Evolutionary conservation across 768 basidiomycete species (phyloP).

Genomic region (Rhodotorula babjevae): DNA sequence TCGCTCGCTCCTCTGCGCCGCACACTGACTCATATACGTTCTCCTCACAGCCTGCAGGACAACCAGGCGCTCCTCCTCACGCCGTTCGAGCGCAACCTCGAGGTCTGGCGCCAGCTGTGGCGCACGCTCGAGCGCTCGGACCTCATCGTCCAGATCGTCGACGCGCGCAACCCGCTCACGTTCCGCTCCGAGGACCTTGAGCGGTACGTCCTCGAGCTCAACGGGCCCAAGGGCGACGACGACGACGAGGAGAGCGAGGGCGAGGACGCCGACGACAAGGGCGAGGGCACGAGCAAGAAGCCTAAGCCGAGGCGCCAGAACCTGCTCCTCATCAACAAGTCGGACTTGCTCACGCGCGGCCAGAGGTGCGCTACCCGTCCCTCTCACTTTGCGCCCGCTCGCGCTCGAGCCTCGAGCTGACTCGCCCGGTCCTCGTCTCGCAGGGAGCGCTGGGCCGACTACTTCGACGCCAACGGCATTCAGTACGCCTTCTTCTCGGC

Average conservation of each 20-base stretch:
- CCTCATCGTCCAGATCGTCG: slow-evolving; percentile 89
- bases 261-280: slow-evolving; percentile 51
- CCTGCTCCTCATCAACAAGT: slow-evolving; percentile 88
- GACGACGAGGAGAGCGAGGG: slow-evolving; percentile 55
- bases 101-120: slow-evolving; percentile 99
- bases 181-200: slow-evolving; percentile 92
- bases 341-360: slow-evolving; percentile 77
- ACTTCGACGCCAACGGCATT: slow-evolving; percentile 70
- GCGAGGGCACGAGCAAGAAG: slow-evolving; percentile 62
- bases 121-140: slow-evolving; percentile 91
- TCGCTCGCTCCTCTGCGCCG: background rate
- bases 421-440: background rate
- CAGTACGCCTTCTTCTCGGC: slow-evolving; percentile 92
- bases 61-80: slow-evolving; percentile 80
- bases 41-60: slow-evolving; percentile 67
- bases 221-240: slow-evolving; percentile 53
- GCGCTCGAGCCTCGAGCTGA: background rate
- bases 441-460: slow-evolving; percentile 84
- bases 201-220: slow-evolving; percentile 71
- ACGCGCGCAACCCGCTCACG: slow-evolving; percentile 85
- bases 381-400: background rate
- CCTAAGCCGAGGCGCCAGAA: slow-evolving; percentile 59
- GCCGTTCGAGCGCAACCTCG: slow-evolving; percentile 93
- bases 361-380: slow-evolving; percentile 62
- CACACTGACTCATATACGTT: background rate